Percentiles rank a stretch among this genome's conserved stretches.
phyloP scores from a whole-genome alignment of 192 early-diverging fungal species.

The Paraglomus occultum region DNA sequence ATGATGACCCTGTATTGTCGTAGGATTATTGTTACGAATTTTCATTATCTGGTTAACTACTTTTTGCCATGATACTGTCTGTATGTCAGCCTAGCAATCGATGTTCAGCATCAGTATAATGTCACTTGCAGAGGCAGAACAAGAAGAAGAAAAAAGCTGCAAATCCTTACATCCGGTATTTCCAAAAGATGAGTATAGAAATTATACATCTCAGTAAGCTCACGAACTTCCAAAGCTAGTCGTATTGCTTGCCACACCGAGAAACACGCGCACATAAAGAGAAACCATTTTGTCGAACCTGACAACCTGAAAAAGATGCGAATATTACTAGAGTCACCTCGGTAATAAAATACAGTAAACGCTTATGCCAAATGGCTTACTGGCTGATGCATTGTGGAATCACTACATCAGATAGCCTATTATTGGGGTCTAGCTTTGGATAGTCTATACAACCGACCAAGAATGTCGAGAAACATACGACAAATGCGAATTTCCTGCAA shows the following conservation, averaged over 20 bases:
- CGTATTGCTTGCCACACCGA: constrained; percentile 75
- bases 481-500: constrained; percentile 78
- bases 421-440: constrained; percentile 64
- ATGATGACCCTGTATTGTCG: constrained; percentile 32
- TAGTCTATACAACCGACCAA: constrained; percentile 90
- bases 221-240: constrained; percentile 66
- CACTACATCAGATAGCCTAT: constrained; percentile 74
- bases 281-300: constrained; percentile 50
- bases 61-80: constrained; percentile 84
- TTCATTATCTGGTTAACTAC: constrained; percentile 73
- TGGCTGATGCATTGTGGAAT: constrained; percentile 68
- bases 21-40: constrained; percentile 68
- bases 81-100: constrained; percentile 66
- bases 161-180: constrained; percentile 65
- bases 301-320: constrained; percentile 46
- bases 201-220: constrained; percentile 76
- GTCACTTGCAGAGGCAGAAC: background rate
- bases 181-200: constrained; percentile 81
- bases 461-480: constrained; percentile 86
- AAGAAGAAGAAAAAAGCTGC: background rate
- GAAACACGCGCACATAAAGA: constrained; percentile 67
- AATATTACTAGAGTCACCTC: constrained; percentile 4
- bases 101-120: constrained; percentile 5
- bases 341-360: background rate
- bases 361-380: constrained; percentile 40